Evolutionary conservation across 371 early-diverging fungal genomes (phyloP), one percentile per base, ranked within the genome.

Genomic region (Thermomucor indicae-seudaticae): DNA sequence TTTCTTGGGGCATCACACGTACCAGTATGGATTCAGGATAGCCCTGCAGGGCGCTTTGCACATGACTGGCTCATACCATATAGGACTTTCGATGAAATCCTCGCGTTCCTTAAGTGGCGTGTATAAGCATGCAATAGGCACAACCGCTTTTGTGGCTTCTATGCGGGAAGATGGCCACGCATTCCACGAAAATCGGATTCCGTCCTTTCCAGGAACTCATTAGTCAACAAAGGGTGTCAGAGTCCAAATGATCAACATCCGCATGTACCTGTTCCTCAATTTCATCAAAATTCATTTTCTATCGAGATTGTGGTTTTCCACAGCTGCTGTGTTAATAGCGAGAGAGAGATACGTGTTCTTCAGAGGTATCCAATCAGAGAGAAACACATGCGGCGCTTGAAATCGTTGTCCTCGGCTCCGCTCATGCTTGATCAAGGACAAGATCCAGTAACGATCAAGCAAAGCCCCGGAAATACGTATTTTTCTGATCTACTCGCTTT

Each of bases 111-210:
- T 97, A 34, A 97, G 79, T n/a, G 96, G 92, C 31, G 98, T 98
- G 74, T 98, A 99, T 48, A 98, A 71, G 58, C 90, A 89, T 4
- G 93, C 92, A 49, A 99, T 90, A 30, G 99, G 99, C 0, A 99
- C 94, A 20, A 98, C 94, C 47, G 92, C 86, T 57, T 95, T 85
- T 20, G 92, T 92, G 14, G 93, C 95, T 66, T 98, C 98, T 31
- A 90, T 69, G 43, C 95, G 89, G 29, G 91, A 91, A 53, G 90
- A 88, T 49, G 98, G 96, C 87, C 96, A 96, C 23, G 93, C 92
- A 78, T 99, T 99, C 99, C 99, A 99, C 20, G 99, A 92, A 60
- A 99, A 86, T 29, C 99, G 89, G 63, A 95, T 84, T 53, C 97
- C 97, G 61, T 94, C 95, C 71, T 75, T 22, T 14, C 0, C 8